These are phyloP conservation scores for Cadophora sp. DNA, from an alignment of 2,329 filamentous ascomycete genomes.

Conservation along the genomic window DNA sequence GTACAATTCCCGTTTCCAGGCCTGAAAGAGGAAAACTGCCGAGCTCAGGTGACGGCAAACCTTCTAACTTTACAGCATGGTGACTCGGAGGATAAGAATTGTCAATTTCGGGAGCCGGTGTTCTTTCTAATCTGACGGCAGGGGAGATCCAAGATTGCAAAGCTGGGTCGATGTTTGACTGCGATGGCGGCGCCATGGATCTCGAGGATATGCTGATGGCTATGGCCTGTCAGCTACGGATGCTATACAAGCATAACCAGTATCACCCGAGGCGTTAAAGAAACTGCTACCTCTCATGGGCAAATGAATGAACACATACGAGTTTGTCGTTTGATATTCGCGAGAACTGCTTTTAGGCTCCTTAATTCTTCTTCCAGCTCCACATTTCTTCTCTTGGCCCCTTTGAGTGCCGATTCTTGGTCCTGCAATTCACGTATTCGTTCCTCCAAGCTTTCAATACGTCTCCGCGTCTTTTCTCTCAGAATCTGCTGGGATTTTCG, in stretches of 20 bases:
- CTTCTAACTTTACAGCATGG: neutral
- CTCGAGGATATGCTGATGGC: neutral
- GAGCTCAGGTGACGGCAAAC: neutral
- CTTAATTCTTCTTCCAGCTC: constrained; percentile 9
- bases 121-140: neutral
- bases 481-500: constrained; percentile 3
- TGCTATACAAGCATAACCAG: neutral
- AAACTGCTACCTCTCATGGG: neutral
- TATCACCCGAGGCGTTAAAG: neutral
- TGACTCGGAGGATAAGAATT: neutral
- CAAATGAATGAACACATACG: neutral
- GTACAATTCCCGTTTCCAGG: neutral
- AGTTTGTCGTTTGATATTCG: neutral
- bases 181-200: neutral
- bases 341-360: neutral
- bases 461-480: constrained; percentile 6
- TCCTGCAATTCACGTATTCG: neutral
- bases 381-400: neutral
- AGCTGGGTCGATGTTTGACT: neutral
- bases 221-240: neutral
- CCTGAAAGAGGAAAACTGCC: too few relatives aligned
- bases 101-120: neutral
- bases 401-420: neutral
- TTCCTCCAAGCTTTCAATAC: constrained; percentile 9
- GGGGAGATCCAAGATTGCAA: neutral